Conservation (phyloP, 257 asterid species). For the Cruciata laevipes region DNA sequence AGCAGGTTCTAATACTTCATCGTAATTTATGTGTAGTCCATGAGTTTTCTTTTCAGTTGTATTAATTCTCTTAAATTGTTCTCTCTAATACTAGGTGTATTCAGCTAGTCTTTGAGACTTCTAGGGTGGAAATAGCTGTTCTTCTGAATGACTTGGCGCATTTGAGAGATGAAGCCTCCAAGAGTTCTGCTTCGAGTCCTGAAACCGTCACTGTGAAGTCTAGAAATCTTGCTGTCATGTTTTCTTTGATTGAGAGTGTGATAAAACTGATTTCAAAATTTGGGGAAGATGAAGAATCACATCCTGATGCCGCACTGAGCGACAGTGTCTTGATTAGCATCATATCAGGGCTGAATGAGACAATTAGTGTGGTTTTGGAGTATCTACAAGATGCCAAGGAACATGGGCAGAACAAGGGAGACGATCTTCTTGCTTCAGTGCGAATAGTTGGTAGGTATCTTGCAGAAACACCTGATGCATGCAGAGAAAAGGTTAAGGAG, state of each 20-base stretch:
- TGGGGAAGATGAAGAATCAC: slow-evolving; percentile 50
- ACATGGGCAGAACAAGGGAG: slow-evolving; percentile 75
- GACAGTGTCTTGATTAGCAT: slow-evolving; percentile 55
- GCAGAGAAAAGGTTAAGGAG: slow-evolving; percentile 56
- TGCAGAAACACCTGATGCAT: slow-evolving; percentile 80
- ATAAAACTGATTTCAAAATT: slow-evolving; percentile 63
- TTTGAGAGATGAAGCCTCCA: slow-evolving; percentile 63
- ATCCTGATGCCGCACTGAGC: slow-evolving; percentile 29
- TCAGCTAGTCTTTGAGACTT: slow-evolving; percentile 78
- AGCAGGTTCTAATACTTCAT: neutral
- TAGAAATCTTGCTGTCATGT: slow-evolving; percentile 67
- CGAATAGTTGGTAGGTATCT: slow-evolving; percentile 89
- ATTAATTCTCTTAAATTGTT: slow-evolving; percentile 3
- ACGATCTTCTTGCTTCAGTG: slow-evolving; percentile 87
- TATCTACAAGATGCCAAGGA: slow-evolving; percentile 88
- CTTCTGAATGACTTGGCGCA: slow-evolving; percentile 79
- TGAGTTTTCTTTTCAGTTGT: neutral
- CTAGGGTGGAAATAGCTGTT: slow-evolving; percentile 90
- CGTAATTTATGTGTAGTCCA: neutral
- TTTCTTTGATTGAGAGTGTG: slow-evolving; percentile 74
- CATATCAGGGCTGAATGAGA: slow-evolving; percentile 72
- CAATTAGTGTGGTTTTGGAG: slow-evolving; percentile 60
- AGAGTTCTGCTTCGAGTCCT: slow-evolving; percentile 36
- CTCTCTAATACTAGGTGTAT: slow-evolving; percentile 51
- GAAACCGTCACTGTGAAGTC: slow-evolving; percentile 41